phyloP scores from a whole-genome alignment of 345 rosid species.

The Salix caprea region DNA sequence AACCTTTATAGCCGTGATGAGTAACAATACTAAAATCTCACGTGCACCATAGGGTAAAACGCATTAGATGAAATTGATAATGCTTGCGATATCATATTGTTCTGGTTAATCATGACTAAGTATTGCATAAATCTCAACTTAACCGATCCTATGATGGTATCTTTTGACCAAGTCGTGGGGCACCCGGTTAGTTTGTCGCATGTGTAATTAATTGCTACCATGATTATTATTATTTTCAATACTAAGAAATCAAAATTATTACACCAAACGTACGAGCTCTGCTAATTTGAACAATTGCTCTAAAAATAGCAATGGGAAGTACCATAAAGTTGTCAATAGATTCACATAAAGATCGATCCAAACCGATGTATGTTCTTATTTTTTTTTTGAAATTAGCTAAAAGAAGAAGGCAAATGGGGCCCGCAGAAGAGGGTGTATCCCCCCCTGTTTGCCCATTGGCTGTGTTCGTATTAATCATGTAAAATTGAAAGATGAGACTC shows the following conservation, averaged over 20 bases:
- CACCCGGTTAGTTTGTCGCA: slow-evolving; percentile 26
- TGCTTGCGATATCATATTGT: slow-evolving; percentile 31
- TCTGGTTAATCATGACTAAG: slow-evolving; percentile 27
- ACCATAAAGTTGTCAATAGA: slow-evolving; percentile 28
- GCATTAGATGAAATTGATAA: slow-evolving; percentile 16
- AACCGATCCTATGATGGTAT: slow-evolving; percentile 24
- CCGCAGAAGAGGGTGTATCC: not conserved
- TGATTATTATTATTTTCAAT: not conserved
- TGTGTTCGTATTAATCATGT: slow-evolving; percentile 2
- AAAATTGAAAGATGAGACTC: slow-evolving; percentile 9
- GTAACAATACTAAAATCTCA: slow-evolving; percentile 27
- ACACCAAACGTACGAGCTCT: slow-evolving; percentile 8
- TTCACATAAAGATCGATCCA: slow-evolving; percentile 18
- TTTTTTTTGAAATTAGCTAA: slow-evolving; percentile 27
- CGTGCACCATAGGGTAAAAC: slow-evolving; percentile 30
- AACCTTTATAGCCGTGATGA: slow-evolving; percentile 12
- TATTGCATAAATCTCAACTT: slow-evolving; percentile 19
- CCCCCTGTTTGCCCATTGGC: not conserved
- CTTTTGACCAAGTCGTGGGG: slow-evolving; percentile 17
- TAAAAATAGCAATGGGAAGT: slow-evolving; percentile 6
- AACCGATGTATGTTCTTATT: slow-evolving; percentile 12
- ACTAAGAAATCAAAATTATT: not conserved
- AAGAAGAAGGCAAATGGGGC: slow-evolving; percentile 10
- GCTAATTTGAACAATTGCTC: slow-evolving; percentile 11
- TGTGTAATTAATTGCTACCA: slow-evolving; percentile 11